Evolutionary conservation across 75 land plant species (phyloP), one percentile per base, ranked within the genome.

Genomic region (Larix kaempferi): DNA sequence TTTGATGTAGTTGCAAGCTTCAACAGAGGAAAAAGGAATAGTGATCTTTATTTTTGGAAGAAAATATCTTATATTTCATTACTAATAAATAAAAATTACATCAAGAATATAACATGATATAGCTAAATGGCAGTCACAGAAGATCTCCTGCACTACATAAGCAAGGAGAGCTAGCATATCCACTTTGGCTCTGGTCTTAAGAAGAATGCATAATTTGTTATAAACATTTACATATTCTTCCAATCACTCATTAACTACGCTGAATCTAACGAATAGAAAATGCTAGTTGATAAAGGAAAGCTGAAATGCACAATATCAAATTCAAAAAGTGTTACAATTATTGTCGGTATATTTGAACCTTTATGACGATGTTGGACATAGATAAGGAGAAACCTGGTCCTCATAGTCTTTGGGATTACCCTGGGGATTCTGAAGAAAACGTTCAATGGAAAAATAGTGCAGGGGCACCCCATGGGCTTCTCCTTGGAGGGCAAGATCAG

Each of bases 321-420:
- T 66, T 17, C 71, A 66, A 66, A 4, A 14, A 35, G 71, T 35
- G 15, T 19, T 66, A 35, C 6, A 16, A 27, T 6, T 33, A 35
- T 66, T 15, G 39, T 66, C 39, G 15, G 41, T 66, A 29, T 64
- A 27, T 12, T 33, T 29, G 41, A 16, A 66, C 21, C 71, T 35
- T 66, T 66, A 66, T 35, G 71, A 29, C 33, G 33, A 29, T 29
- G 33, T 29, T 33, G 41, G 29, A 13, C 14, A 57, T 41, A 8
- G 8, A 71, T 77, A 71, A 49, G 67, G 71, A 1, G 23, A 52
- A 4, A 87, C 87, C 37, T 83, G 88, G 63, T 80, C 90, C 3
- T 49, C 86, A 62, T 74, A 84, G 3, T 79, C 87, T 78, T 95
- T 95, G 37, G 73, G 61, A 81, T 95, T 95, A 33, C 98, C 98